Base-by-base conservation (phyloP, 2,329 filamentous ascomycete genomes). In the Penicillium sp. region DNA sequence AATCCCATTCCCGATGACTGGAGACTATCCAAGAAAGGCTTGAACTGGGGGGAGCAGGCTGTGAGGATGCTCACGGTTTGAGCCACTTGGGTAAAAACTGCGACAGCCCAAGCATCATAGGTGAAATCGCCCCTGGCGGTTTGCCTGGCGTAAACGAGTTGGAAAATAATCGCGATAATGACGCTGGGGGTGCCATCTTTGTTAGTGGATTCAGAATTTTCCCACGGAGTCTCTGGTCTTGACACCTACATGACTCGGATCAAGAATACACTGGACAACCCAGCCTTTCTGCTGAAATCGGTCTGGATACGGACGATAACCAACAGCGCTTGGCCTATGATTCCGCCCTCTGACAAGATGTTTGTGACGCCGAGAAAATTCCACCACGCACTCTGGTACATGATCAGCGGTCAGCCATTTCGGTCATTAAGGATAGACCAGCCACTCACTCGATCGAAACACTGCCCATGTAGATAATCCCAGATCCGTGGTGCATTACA, bases 1-100 rank as follows among this genome's bases (percentile, higher is more conserved):
- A 70, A 45, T 3, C 62, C 58, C 67, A 72, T 69, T 36, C 68
- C 68, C 2, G 65, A 64, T 16, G 70, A 70, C 27, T 65, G 68
- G 7, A 72, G 61, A 11, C 61, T 67, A 19, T 68, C 64, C n/a
- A 72, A 54, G 53, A 72, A 69, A 0, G 66, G 67, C 23, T 71
- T 72, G 57, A 72, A 68, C 40, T 71, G 68, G 2, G 70, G 68
- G 6, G 68, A 59, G 27, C 69, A 71, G 3, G 69, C 62, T 6
- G 67, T 69, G 23, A 71, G 54, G 9, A 72, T 70, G 53, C 68
- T 69, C n/a, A 70, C 41, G 16, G 51, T 56, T 50, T 68, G 66
- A 4, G 61, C 51, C 38, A 65, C 47, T 44, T 67, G 60, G 1
- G 61, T 61, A 0, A 55, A 57, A 16, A 70, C 41, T 0, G 52